Conservation (phyloP, 179 eudicot species). For the Patellifolia procumbens region DNA sequence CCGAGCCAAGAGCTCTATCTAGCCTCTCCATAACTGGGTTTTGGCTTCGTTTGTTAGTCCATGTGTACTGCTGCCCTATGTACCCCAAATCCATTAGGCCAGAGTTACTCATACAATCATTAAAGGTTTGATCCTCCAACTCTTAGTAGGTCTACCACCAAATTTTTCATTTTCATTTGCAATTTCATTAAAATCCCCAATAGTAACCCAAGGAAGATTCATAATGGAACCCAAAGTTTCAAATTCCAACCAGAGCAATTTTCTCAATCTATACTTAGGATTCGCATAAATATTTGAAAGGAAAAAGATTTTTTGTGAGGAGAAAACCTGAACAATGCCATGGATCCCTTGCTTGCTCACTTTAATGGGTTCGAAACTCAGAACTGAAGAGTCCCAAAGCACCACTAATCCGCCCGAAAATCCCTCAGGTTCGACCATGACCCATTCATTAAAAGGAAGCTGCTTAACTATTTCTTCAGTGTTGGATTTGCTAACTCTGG, state of each 20-base stretch:
- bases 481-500: no score
- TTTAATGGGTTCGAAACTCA: neutral
- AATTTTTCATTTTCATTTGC: conserved; percentile 7
- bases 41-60: neutral
- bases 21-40: neutral
- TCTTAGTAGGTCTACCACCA: neutral
- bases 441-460: neutral
- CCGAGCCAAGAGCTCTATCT: neutral
- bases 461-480: neutral
- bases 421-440: neutral
- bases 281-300: conserved; percentile 1
- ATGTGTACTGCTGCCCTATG: neutral
- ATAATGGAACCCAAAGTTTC: fast-evolving
- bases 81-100: neutral
- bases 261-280: neutral
- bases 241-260: neutral
- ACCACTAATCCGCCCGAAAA: neutral
- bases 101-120: neutral
- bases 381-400: neutral
- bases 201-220: neutral
- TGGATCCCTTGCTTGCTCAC: neutral
- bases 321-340: neutral
- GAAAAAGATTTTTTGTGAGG: neutral
- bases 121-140: neutral
- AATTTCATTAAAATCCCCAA: neutral